A percentile compares a stretch with the other conserved stretches of the same genome.
Evolutionary conservation across 2,329 filamentous ascomycete genomes (phyloP).

Genomic region (Blumeriella jaapii): DNA sequence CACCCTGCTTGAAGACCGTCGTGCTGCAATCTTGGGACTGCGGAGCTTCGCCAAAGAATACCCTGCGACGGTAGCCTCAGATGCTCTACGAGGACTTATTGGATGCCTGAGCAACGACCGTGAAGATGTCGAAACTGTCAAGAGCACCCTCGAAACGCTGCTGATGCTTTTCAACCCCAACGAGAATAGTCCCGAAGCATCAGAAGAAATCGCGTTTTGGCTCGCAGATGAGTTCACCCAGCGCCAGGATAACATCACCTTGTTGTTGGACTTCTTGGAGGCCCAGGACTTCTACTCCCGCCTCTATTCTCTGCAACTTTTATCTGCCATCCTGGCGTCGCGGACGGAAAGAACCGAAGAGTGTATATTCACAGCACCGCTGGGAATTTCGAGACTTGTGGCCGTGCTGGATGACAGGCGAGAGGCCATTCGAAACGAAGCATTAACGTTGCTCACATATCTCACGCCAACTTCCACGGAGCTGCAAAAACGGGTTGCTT

Average conservation of each 20-base stretch:
- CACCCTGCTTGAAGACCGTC: constrained; percentile 85
- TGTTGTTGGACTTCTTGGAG: constrained; percentile 82
- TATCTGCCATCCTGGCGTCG: constrained; percentile 74
- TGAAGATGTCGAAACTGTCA: constrained; percentile 92
- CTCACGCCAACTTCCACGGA: constrained; percentile 79
- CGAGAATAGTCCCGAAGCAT: constrained; percentile 72
- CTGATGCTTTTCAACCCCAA: constrained; percentile 78
- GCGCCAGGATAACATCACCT: constrained; percentile 89
- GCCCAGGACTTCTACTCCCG: constrained; percentile 80
- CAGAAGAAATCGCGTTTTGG: constrained; percentile 92
- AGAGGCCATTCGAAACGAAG: constrained; percentile 82
- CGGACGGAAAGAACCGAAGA: constrained; percentile 88
- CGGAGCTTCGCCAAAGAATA: constrained; percentile 95
- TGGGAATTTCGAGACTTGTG: constrained; percentile 81
- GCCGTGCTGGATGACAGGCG: constrained; percentile 71
- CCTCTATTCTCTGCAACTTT: constrained; percentile 80
- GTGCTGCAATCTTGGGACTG: constrained; percentile 83
- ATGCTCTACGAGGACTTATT: constrained; percentile 81
- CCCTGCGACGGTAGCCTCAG: constrained; percentile 89
- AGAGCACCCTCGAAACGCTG: constrained; percentile 87
- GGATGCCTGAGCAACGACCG: constrained; percentile 74
- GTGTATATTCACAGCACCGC: constrained; percentile 78
- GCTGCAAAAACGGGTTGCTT: constrained; percentile 89
- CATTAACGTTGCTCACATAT: constrained; percentile 73
- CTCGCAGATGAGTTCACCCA: constrained; percentile 97